Conservation (phyloP, 768 basidiomycete species). For the Xanthoconium purpureum region DNA sequence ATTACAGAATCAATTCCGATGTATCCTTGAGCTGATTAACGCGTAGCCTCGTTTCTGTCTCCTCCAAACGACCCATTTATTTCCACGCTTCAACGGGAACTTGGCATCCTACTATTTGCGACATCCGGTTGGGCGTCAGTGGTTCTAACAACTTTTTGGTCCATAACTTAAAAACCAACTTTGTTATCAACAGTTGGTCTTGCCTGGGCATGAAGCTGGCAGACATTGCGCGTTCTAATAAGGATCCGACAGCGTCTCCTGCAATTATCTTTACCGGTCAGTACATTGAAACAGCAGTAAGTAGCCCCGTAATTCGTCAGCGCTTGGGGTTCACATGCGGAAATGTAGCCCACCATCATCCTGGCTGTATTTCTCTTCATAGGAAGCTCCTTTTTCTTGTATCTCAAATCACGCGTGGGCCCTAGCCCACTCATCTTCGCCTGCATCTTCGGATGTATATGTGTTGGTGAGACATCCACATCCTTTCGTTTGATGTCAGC, state of each 20-base stretch:
- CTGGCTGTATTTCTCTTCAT: constrained; percentile 61
- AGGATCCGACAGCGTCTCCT: constrained; percentile 37
- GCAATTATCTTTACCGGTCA: constrained; percentile 44
- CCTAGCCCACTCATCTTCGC: constrained; percentile 64
- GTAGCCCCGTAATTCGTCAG: background rate
- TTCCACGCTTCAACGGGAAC: constrained; percentile 64
- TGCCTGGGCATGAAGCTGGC: constrained; percentile 66
- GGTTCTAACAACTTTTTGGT: background rate
- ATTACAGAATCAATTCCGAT: background rate
- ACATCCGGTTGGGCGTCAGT: constrained; percentile 59
- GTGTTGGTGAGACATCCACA: constrained; percentile 42
- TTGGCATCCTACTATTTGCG: constrained; percentile 50
- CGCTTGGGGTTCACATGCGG: background rate
- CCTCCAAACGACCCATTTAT: constrained; percentile 69
- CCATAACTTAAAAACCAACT: background rate
- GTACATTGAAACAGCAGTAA: constrained; percentile 52
- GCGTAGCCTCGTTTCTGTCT: constrained; percentile 57
- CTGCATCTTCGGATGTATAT: constrained; percentile 56
- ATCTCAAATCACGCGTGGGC: constrained; percentile 54
- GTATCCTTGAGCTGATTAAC: background rate
- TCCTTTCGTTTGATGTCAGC: background rate
- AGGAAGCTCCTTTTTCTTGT: constrained; percentile 56
- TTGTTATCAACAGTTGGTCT: constrained; percentile 48
- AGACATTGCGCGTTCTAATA: constrained; percentile 48
- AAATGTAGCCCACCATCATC: constrained; percentile 52